Evolutionary conservation across 805 yeast species (phyloP).

Genomic region (Myxozyma vanderwaltii): DNA sequence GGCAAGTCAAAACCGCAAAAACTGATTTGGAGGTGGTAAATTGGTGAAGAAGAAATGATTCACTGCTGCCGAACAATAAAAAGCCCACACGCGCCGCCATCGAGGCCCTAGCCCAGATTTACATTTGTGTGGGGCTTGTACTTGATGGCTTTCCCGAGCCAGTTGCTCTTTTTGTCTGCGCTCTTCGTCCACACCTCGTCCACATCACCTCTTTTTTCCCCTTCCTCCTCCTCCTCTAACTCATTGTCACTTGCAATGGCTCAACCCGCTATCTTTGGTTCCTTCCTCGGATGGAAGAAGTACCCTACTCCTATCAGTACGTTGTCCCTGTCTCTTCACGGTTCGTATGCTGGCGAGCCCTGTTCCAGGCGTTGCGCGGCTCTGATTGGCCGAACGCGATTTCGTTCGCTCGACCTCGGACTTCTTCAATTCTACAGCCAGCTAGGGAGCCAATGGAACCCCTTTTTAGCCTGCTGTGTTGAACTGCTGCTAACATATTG

Average conservation of each 20-base stretch:
- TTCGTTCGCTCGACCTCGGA: too few species aligned
- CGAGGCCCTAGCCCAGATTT: too few species aligned
- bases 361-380: background rate
- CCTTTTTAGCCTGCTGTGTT: too few species aligned
- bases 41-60: too few species aligned
- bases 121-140: too few species aligned
- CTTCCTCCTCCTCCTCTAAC: background rate
- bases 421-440: too few species aligned
- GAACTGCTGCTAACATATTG: background rate
- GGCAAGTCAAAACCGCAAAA: too few species aligned
- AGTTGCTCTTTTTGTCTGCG: background rate
- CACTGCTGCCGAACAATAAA: too few species aligned
- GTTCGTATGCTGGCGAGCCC: background rate
- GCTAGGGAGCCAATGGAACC: too few species aligned
- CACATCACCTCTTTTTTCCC: background rate
- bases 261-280: background rate
- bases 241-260: constrained; percentile 7
- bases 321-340: constrained; percentile 27
- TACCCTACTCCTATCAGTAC: constrained; percentile 40
- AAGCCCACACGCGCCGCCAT: too few species aligned
- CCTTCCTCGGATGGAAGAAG: constrained; percentile 24
- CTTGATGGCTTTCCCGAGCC: too few species aligned
- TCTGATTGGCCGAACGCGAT: constrained; percentile 24
- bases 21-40: too few species aligned
- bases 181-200: background rate